These are phyloP conservation scores for Phytopythium helicoides DNA, from an alignment of 352 stramenopile genomes.

Conservation along the genomic window DNA sequence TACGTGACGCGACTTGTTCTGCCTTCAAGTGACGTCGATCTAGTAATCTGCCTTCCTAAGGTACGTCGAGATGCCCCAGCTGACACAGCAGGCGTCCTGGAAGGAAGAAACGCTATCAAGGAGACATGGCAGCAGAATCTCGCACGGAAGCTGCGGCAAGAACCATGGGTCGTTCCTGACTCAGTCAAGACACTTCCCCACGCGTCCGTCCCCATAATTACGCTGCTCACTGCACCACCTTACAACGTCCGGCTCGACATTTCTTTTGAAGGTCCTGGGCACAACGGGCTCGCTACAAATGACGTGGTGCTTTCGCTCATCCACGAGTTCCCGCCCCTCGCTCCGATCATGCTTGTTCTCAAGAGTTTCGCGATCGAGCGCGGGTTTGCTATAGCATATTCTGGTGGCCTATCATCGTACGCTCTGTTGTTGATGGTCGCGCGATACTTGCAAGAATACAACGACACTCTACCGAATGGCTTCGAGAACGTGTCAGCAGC, in stretches of 20 bases:
- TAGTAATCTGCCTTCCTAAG: constrained; percentile 97
- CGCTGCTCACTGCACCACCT: constrained; percentile 81
- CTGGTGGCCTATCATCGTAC: constrained; percentile 96
- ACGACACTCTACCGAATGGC: constrained; percentile 58
- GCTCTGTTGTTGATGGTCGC: constrained; percentile 95
- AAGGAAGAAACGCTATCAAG: constrained; percentile 98
- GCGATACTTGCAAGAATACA: constrained; percentile 90
- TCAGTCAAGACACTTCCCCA: constrained; percentile 97
- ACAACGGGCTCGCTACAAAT: constrained; percentile 95
- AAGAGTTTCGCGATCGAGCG: constrained; percentile 94
- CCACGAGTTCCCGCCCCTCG: constrained; percentile 92
- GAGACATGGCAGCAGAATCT: constrained; percentile 98
- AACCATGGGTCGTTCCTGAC: constrained; percentile 90
- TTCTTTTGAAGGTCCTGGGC: constrained; percentile 94
- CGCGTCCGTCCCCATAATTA: constrained; percentile 97
- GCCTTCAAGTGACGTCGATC: constrained; percentile 96
- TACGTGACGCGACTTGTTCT: constrained; percentile 95
- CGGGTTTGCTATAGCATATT: constrained; percentile 94
- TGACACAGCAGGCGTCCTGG: constrained; percentile 93
- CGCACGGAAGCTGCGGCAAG: constrained; percentile 91
- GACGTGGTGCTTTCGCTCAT: constrained; percentile 91
- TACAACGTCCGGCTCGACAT: constrained; percentile 93
- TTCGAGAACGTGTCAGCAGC: constrained; percentile 61
- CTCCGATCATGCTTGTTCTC: constrained; percentile 95
- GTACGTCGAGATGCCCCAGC: constrained; percentile 94